Conservation (phyloP, 2,329 filamentous ascomycete genomes). For the Rosellinia necatrix region DNA sequence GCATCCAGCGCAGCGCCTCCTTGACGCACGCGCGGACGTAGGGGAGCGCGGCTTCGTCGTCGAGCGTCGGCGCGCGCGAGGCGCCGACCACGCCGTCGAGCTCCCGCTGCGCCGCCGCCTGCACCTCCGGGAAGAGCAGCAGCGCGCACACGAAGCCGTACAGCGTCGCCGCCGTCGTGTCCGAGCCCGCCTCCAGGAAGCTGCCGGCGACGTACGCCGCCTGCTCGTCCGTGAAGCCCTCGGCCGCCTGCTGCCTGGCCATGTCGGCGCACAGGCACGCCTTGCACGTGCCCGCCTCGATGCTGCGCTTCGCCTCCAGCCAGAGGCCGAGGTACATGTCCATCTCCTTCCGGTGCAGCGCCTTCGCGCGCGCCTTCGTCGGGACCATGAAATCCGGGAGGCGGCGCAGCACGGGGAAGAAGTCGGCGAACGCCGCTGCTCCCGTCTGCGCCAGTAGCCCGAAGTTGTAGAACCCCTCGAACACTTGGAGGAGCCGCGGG, state of each 20-base stretch:
- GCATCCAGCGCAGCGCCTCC: conserved; percentile 7
- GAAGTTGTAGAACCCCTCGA: conserved; percentile 7
- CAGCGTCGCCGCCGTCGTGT: conserved; percentile 3
- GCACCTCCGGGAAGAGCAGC: conserved; percentile 3
- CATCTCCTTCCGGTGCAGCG: conserved; percentile 8
- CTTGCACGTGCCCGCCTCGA: conserved; percentile 1
- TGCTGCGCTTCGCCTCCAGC: conserved; percentile 3
- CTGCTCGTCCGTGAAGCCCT: conserved; percentile 5
- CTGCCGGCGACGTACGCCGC: conserved; percentile 4
- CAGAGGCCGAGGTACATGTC: conserved; percentile 6
- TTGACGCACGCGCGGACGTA: conserved; percentile 2
- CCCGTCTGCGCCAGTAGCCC: conserved; percentile 7
- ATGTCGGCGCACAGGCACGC: neutral
- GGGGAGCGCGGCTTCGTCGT: neutral
- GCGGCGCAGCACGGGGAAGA: conserved; percentile 4
- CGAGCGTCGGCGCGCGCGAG: neutral
- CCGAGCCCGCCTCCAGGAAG: conserved; percentile 9
- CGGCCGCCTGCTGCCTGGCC: conserved; percentile 4
- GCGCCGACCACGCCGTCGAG: conserved; percentile 2
- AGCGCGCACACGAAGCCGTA: conserved; percentile 11
- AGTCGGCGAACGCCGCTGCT: neutral
- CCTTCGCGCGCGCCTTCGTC: neutral
- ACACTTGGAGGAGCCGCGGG: conserved; percentile 12
- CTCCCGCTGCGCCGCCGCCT: neutral
- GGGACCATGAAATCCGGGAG: conserved; percentile 12